These are phyloP conservation scores for Pythium biforme DNA, from an alignment of 352 stramenopile species.

Conservation along the genomic window DNA sequence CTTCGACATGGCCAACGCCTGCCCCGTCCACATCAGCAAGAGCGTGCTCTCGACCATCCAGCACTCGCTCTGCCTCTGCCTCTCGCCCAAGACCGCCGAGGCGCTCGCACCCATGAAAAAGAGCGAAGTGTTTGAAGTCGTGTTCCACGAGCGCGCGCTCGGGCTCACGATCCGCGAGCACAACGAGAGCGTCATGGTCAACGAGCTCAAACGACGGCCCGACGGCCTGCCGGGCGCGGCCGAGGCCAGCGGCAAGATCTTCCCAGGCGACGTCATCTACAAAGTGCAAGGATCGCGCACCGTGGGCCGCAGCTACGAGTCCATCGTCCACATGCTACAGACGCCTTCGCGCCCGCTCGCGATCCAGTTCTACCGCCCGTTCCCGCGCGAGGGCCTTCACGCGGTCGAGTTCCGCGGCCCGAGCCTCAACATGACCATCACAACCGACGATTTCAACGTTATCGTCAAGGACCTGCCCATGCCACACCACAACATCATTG, in stretches of 20 bases:
- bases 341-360: slow-evolving; percentile 64
- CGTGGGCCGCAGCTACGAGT: slow-evolving; percentile 77
- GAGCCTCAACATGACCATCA: slow-evolving; percentile 87
- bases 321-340: slow-evolving; percentile 85
- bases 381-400: slow-evolving; percentile 74
- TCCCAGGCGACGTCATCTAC: slow-evolving; percentile 81
- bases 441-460: slow-evolving; percentile 79
- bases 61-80: slow-evolving; percentile 68
- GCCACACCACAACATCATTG: slow-evolving; percentile 79
- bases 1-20: slow-evolving; percentile 79
- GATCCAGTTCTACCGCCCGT: slow-evolving; percentile 84
- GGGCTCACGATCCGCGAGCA: slow-evolving; percentile 85
- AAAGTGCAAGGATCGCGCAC: slow-evolving; percentile 79
- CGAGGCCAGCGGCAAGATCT: slow-evolving; percentile 55
- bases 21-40: slow-evolving; percentile 83
- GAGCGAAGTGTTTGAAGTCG: slow-evolving; percentile 75
- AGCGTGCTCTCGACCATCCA: slow-evolving; percentile 49
- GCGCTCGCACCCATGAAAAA: slow-evolving; percentile 78
- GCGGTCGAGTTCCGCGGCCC: slow-evolving; percentile 77
- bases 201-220: slow-evolving; percentile 72
- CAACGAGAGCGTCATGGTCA: slow-evolving; percentile 83
- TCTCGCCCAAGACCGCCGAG: slow-evolving; percentile 79
- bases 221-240: slow-evolving; percentile 55
- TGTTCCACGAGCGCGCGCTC: slow-evolving; percentile 65
- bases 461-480: slow-evolving; percentile 85